A percentile compares a stretch with the other conserved stretches of the same genome.
Conservation (phyloP, 129 eudicot genomes). For the Gnaphalium uliginosum region DNA sequence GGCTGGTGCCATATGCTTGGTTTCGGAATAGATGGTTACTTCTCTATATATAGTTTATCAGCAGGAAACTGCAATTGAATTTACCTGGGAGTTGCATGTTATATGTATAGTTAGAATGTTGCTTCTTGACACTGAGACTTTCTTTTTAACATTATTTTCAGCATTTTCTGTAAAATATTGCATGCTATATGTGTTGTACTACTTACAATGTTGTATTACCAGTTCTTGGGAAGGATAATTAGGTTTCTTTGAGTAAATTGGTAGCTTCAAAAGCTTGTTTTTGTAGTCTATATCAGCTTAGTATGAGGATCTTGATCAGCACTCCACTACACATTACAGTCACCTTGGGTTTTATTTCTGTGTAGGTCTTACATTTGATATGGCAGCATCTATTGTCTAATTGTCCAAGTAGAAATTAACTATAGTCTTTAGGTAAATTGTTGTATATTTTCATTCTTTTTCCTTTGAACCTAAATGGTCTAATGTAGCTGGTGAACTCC, state of each 20-base stretch:
- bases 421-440: background rate
- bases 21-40: background rate
- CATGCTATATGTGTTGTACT: background rate
- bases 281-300: background rate
- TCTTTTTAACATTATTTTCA: background rate
- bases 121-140: background rate
- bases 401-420: background rate
- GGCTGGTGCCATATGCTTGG: background rate
- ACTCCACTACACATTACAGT: background rate
- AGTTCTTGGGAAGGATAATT: background rate
- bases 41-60: background rate
- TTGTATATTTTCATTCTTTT: too few relatives aligned
- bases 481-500: background rate
- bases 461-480: background rate
- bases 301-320: background rate
- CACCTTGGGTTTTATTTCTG: background rate
- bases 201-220: background rate
- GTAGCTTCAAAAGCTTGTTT: background rate
- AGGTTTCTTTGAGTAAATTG: background rate
- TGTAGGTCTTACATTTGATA: background rate
- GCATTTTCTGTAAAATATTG: background rate
- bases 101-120: background rate
- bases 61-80: background rate
- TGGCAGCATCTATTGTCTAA: background rate
- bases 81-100: background rate